Evolutionary conservation across 2,329 filamentous ascomycete genomes (phyloP).

Genomic region (Fusarium sp.): DNA sequence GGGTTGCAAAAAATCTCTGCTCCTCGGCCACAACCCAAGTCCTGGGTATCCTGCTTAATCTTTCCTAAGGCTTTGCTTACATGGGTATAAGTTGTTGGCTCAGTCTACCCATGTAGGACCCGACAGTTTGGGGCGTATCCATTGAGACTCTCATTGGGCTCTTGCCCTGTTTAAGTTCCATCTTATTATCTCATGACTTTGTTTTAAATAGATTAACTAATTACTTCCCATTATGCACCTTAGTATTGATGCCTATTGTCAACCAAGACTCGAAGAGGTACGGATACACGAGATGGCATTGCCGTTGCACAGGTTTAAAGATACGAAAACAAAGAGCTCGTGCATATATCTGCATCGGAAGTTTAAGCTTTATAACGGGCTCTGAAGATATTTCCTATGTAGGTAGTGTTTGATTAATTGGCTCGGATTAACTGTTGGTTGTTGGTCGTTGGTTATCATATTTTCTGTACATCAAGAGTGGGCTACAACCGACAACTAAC

Average conservation of each 20-base stretch:
- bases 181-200: background rate
- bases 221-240: background rate
- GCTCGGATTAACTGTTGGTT: background rate
- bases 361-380: background rate
- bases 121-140: conserved; percentile 9
- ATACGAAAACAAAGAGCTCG: background rate
- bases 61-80: background rate
- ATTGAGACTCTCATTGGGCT: background rate
- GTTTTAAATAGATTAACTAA: background rate
- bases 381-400: background rate
- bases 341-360: background rate
- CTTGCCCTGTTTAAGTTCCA: background rate
- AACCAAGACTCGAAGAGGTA: too few species aligned
- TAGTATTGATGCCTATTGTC: background rate
- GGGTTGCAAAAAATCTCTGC: background rate
- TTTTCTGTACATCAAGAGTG: background rate
- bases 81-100: conserved; percentile 13
- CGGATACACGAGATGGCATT: background rate
- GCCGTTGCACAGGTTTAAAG: background rate
- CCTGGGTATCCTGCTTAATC: background rate
- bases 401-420: background rate
- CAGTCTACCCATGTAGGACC: background rate
- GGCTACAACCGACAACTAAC: background rate
- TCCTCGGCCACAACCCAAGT: background rate
- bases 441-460: background rate